Evolutionary conservation across 1,284 basidiomycete genomes (phyloP).

Genomic region (Thelephora terrestris): DNA sequence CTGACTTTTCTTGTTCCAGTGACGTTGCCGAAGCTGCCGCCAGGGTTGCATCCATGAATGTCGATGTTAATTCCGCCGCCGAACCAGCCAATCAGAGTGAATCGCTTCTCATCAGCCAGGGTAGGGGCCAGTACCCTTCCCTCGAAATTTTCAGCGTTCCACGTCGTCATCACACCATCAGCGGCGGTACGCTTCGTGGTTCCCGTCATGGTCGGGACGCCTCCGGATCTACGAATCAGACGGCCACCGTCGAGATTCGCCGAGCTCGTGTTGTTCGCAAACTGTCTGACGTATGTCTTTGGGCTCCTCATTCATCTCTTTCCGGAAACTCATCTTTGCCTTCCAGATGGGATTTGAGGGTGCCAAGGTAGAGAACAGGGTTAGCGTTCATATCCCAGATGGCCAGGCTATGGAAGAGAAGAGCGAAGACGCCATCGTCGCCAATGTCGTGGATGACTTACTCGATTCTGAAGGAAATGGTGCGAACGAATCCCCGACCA

Average conservation of each 20-base stretch:
- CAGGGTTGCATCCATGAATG: background rate
- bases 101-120: conserved; percentile 42
- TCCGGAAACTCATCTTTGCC: conserved; percentile 6
- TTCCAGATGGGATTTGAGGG: conserved; percentile 65
- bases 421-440: conserved; percentile 34
- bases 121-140: conserved; percentile 45
- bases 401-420: conserved; percentile 18
- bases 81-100: background rate
- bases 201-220: conserved; percentile 11
- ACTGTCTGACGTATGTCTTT: background rate
- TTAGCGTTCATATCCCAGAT: conserved; percentile 38
- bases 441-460: conserved; percentile 49
- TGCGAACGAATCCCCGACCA: background rate
- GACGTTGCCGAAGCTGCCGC: background rate
- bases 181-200: conserved; percentile 10
- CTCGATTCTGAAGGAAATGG: conserved; percentile 7
- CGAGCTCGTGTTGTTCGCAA: conserved; percentile 3
- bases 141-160: conserved; percentile 46
- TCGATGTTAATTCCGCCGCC: background rate
- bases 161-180: conserved; percentile 18
- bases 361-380: conserved; percentile 40
- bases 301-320: conserved; percentile 6
- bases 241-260: background rate
- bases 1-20: conserved; percentile 2
- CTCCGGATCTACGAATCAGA: background rate